Conservation (phyloP, 495 filamentous ascomycete genomes). For the Niebla homalea region DNA sequence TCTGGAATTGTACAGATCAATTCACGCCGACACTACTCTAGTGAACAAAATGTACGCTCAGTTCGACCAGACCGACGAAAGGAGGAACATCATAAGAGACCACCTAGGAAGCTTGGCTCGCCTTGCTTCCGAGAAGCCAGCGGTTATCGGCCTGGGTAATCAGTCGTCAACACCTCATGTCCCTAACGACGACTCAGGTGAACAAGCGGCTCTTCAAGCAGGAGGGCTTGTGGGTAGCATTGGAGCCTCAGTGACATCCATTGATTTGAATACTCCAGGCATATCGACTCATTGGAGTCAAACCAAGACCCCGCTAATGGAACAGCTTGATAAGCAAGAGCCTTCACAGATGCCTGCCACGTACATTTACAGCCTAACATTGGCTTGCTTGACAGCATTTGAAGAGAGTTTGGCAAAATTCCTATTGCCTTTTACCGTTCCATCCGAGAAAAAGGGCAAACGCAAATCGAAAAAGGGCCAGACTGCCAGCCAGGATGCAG, state of each 20-base stretch:
- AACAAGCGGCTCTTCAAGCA: slow-evolving; percentile 77
- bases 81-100: slow-evolving; percentile 65
- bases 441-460: slow-evolving; percentile 41
- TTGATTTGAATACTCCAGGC: slow-evolving; percentile 50
- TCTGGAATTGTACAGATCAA: slow-evolving; percentile 77
- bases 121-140: slow-evolving; percentile 78
- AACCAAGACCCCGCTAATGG: slow-evolving; percentile 76
- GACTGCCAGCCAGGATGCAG: background rate
- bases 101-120: slow-evolving; percentile 74
- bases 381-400: slow-evolving; percentile 75
- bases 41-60: slow-evolving; percentile 67
- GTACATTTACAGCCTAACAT: slow-evolving; percentile 79
- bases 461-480: slow-evolving; percentile 16
- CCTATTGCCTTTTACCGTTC: slow-evolving; percentile 75
- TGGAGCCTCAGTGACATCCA: slow-evolving; percentile 53
- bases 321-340: slow-evolving; percentile 86
- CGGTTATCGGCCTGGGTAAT: slow-evolving; percentile 71
- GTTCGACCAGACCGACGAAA: slow-evolving; percentile 60
- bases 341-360: slow-evolving; percentile 75
- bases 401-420: slow-evolving; percentile 89
- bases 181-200: slow-evolving; percentile 39
- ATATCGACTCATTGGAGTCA: slow-evolving; percentile 87
- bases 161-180: slow-evolving; percentile 66
- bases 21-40: slow-evolving; percentile 67
- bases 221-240: slow-evolving; percentile 82